Conservation (phyloP, 208 protist species). For the Trichomonas vaginalis region DNA sequence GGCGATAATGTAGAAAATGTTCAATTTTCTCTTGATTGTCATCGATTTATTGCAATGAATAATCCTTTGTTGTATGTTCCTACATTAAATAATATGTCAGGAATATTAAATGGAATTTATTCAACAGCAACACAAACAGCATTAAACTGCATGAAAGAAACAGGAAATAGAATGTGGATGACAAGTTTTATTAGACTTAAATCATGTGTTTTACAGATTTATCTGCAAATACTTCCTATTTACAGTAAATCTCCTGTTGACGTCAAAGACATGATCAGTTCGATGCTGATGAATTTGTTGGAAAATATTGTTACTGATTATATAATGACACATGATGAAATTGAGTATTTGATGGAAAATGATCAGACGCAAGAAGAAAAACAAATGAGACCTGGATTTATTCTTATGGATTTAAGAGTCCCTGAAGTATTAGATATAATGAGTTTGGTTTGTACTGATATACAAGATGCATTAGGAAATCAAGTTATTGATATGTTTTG, state of each 20-base stretch:
- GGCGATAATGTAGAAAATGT: not conserved
- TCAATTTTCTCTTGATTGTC: not conserved
- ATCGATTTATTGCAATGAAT: not conserved
- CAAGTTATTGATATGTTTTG: not conserved
- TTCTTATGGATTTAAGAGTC: not conserved
- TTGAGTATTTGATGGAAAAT: not conserved
- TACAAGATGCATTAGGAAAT: not conserved
- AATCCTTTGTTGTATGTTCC: not conserved
- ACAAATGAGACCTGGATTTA: not conserved
- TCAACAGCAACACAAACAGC: not conserved
- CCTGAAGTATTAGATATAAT: not conserved
- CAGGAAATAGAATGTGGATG: not conserved
- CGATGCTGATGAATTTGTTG: not conserved
- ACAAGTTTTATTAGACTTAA: not conserved
- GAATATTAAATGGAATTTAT: not conserved
- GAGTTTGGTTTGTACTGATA: not conserved
- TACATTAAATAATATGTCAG: not conserved
- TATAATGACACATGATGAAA: not conserved
- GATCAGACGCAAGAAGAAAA: not conserved
- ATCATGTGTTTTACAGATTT: not conserved
- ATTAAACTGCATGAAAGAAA: not conserved
- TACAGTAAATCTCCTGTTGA: not conserved
- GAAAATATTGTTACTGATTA: not conserved
- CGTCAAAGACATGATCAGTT: not conserved
- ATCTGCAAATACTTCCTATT: not conserved